These are phyloP conservation scores for Clavispora santaluciae DNA, from an alignment of 805 yeast species.

Conservation along the genomic window DNA sequence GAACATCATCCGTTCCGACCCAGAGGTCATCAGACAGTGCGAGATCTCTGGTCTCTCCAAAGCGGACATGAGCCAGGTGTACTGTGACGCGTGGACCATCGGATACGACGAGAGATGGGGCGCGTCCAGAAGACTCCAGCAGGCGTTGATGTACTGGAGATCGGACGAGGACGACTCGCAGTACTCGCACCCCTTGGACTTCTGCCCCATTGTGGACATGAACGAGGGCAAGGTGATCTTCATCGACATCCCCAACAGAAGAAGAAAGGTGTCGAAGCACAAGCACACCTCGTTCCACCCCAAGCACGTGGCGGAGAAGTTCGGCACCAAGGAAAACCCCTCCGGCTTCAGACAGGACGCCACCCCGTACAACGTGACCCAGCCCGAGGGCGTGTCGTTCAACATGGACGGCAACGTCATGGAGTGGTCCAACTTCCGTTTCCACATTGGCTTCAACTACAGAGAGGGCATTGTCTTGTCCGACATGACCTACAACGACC, in stretches of 20 bases:
- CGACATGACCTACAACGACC: conserved; percentile 71
- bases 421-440: conserved; percentile 72
- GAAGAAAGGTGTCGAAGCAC: conserved; percentile 66
- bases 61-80: conserved; percentile 53
- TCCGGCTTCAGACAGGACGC: conserved; percentile 54
- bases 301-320: conserved; percentile 53
- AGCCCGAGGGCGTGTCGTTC: conserved; percentile 82
- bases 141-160: conserved; percentile 76
- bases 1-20: conserved; percentile 62
- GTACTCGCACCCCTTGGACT: conserved; percentile 72
- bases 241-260: conserved; percentile 70
- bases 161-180: conserved; percentile 72
- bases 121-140: conserved; percentile 67
- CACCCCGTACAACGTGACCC: conserved; percentile 66
- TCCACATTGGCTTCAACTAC: conserved; percentile 81
- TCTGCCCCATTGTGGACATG: conserved; percentile 78
- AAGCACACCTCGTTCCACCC: conserved; percentile 71
- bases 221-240: conserved; percentile 62
- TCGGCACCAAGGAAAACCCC: conserved; percentile 45
- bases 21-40: conserved; percentile 69
- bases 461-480: conserved; percentile 80
- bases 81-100: conserved; percentile 67
- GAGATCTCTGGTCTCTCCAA: conserved; percentile 63
- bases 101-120: conserved; percentile 80
- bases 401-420: conserved; percentile 63